These are phyloP conservation scores for Abelmoschus esculentus DNA, from an alignment of 345 rosid species.

Conservation along the genomic window DNA sequence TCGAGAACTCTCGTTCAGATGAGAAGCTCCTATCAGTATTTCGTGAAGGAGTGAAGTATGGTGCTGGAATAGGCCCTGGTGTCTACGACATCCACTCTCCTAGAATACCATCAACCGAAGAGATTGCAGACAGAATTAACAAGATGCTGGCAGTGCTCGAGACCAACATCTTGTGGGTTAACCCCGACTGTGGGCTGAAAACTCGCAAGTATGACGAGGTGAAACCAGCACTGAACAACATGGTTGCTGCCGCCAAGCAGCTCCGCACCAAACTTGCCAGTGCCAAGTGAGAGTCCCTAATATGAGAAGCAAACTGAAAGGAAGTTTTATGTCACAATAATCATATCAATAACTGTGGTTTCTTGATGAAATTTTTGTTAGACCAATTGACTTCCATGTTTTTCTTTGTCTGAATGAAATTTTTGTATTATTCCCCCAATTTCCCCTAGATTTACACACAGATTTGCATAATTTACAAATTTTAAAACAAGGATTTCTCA, in stretches of 20 bases:
- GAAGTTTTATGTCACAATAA: not conserved
- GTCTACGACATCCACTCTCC: slow-evolving; percentile 98
- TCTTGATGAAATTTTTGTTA: slow-evolving; percentile 15
- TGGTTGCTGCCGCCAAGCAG: slow-evolving; percentile 90
- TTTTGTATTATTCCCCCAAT: too few species aligned
- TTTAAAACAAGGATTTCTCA: not conserved
- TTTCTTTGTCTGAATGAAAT: too few species aligned
- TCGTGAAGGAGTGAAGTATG: slow-evolving; percentile 97
- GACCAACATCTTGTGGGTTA: slow-evolving; percentile 88
- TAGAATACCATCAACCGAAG: slow-evolving; percentile 87
- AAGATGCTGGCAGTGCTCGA: slow-evolving; percentile 95
- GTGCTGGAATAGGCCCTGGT: slow-evolving; percentile 97
- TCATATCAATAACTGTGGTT: slow-evolving; percentile 20
- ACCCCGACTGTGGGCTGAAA: slow-evolving; percentile 97
- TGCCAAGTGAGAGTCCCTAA: slow-evolving; percentile 48
- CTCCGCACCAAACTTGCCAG: slow-evolving; percentile 83
- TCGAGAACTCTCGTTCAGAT: slow-evolving; percentile 97
- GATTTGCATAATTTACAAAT: not conserved
- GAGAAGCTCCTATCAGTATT: slow-evolving; percentile 97
- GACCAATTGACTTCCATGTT: not conserved
- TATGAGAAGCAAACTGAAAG: not conserved
- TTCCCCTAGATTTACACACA: too few species aligned
- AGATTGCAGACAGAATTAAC: slow-evolving; percentile 91
- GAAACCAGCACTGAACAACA: slow-evolving; percentile 78
- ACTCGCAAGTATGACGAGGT: slow-evolving; percentile 90